These are phyloP conservation scores for Tilletia indica DNA, from an alignment of 1,284 basidiomycete species.

Conservation along the genomic window DNA sequence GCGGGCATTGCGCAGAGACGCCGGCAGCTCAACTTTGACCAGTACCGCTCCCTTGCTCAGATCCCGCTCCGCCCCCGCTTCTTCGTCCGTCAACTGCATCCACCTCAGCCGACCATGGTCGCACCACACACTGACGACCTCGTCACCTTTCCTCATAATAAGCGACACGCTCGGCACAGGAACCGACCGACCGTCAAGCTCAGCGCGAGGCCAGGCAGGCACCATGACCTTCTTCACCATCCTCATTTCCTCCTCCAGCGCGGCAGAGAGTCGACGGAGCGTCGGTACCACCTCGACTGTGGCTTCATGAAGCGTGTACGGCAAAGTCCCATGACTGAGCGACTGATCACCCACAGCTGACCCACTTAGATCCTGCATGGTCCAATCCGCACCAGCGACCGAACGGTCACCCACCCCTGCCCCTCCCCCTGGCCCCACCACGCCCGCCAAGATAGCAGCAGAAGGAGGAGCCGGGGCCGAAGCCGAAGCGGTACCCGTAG, in stretches of 20 bases:
- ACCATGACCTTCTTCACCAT: not conserved
- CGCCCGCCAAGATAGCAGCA: not conserved
- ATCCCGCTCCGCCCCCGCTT: not conserved
- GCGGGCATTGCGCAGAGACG: not conserved
- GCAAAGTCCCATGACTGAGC: not conserved
- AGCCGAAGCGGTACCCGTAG: too few relatives aligned
- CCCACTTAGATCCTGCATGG: slow-evolving; percentile 1
- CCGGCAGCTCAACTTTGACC: not conserved
- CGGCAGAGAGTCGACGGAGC: not conserved
- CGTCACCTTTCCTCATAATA: not conserved
- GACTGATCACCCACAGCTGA: slow-evolving; percentile 9
- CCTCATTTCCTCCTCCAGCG: not conserved
- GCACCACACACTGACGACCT: slow-evolving; percentile 8
- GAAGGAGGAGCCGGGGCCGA: too few relatives aligned
- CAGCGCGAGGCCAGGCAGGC: slow-evolving; percentile 8
- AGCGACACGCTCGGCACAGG: slow-evolving; percentile 6
- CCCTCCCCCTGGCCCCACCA: not conserved
- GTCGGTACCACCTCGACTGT: not conserved
- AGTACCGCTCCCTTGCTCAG: not conserved
- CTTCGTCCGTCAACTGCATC: not conserved
- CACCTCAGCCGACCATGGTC: slow-evolving; percentile 11
- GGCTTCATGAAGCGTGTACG: not conserved
- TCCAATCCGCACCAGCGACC: not conserved
- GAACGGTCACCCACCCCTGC: not conserved
- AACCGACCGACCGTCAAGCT: not conserved